These are phyloP conservation scores for Eragrostis curvula DNA, from an alignment of 176 grass and related monocot genomes.

Conservation along the genomic window DNA sequence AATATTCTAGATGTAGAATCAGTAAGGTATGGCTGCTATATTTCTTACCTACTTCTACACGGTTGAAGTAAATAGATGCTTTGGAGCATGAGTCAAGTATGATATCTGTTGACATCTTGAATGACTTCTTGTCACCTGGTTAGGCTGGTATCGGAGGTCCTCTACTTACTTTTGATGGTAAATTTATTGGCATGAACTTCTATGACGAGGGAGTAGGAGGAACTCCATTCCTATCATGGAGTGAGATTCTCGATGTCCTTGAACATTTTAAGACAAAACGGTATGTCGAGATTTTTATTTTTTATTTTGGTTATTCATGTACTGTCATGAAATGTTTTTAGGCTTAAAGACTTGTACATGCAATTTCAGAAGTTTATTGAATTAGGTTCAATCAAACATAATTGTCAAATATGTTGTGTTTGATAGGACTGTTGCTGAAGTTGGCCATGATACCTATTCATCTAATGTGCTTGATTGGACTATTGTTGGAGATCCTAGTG, in stretches of 20 bases:
- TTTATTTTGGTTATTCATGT: neutral
- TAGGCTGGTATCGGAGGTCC: slow-evolving; percentile 14
- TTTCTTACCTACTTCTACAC: neutral
- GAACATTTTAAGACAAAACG: neutral
- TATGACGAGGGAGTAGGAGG: neutral
- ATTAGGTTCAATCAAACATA: neutral
- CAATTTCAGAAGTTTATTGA: neutral
- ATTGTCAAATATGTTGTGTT: slow-evolving; percentile 16
- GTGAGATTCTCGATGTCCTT: neutral
- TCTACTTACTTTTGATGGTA: slow-evolving; percentile 16
- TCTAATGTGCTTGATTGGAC: neutral
- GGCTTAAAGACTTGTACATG: neutral
- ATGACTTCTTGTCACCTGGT: neutral
- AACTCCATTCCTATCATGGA: neutral
- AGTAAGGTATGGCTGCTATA: neutral
- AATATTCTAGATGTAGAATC: neutral
- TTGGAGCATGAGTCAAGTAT: neutral
- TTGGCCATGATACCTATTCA: neutral
- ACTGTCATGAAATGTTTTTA: neutral
- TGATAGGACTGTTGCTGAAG: slow-evolving; percentile 9
- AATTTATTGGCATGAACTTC: slow-evolving; percentile 28
- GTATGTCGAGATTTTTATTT: slow-evolving; percentile 5
- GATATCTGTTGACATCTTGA: neutral
- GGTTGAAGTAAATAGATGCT: neutral
- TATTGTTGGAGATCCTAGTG: neutral